These are phyloP conservation scores for Hibiscus mutabilis DNA, from an alignment of 345 rosid species.

Conservation along the genomic window DNA sequence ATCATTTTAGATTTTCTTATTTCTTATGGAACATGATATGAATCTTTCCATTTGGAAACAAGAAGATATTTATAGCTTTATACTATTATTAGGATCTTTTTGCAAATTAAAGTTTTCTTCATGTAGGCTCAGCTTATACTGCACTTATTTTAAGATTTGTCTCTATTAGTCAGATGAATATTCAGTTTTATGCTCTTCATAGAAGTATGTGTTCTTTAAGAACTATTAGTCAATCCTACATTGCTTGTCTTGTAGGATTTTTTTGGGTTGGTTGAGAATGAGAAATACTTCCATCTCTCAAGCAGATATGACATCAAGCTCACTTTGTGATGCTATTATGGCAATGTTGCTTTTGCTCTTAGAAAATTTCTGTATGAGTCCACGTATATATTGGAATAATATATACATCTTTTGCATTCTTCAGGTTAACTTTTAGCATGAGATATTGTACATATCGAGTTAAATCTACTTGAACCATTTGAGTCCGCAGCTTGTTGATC, in stretches of 20 bases:
- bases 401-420: conserved; percentile 6
- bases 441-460: conserved; percentile 59
- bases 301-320: conserved; percentile 82
- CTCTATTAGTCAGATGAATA: not conserved
- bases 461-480: conserved; percentile 84
- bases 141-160: not conserved
- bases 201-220: not conserved
- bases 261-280: conserved; percentile 87
- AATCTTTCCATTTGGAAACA: not conserved
- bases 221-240: not conserved
- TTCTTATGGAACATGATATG: not conserved
- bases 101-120: not conserved
- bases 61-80: not conserved
- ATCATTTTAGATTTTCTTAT: not conserved
- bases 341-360: conserved; percentile 29
- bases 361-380: not conserved
- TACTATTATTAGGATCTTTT: not conserved
- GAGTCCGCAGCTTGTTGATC: conserved; percentile 56
- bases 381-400: conserved; percentile 6
- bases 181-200: not conserved
- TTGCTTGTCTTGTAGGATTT: conserved; percentile 55
- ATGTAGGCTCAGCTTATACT: not conserved
- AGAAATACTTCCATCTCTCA: conserved; percentile 80
- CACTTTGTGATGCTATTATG: conserved; percentile 84
- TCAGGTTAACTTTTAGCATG: conserved; percentile 69